phyloP scores from a whole-genome alignment of 192 early-diverging fungal genomes.

The Mycoemilia scoparia region DNA sequence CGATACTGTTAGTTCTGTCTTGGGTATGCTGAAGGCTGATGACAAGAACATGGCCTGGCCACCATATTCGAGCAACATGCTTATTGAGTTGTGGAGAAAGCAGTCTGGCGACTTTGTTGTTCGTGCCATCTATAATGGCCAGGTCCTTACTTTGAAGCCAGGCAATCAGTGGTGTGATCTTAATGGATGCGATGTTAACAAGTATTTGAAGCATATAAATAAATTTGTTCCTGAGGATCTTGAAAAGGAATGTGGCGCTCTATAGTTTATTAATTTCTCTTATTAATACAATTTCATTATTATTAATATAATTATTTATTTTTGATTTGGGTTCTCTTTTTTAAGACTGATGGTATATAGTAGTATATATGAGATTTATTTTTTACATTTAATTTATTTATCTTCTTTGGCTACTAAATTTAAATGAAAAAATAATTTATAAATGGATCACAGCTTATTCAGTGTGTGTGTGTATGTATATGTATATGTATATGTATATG shows the following conservation, averaged over 20 bases:
- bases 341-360: no score
- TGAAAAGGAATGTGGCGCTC: slow-evolving; percentile 11
- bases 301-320: no score
- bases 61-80: slow-evolving; percentile 30
- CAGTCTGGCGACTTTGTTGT: slow-evolving; percentile 16
- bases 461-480: no score
- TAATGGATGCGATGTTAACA: slow-evolving; percentile 16
- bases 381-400: no score
- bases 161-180: slow-evolving; percentile 22
- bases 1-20: slow-evolving; percentile 24
- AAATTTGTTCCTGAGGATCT: slow-evolving; percentile 17
- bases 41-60: slow-evolving; percentile 28
- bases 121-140: slow-evolving; percentile 35
- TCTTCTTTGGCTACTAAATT: no score
- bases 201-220: slow-evolving; percentile 12
- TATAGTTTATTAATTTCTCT: no score
- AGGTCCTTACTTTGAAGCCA: slow-evolving; percentile 12
- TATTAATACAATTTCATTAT: no score
- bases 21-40: slow-evolving; percentile 14
- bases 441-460: no score
- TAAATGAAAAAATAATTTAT: no score
- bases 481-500: no score
- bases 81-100: slow-evolving; percentile 34
- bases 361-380: no score
- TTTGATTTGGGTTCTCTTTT: no score